Evolutionary conservation across 768 basidiomycete species (phyloP).

Genomic region (Podaxis carcinomalis): DNA sequence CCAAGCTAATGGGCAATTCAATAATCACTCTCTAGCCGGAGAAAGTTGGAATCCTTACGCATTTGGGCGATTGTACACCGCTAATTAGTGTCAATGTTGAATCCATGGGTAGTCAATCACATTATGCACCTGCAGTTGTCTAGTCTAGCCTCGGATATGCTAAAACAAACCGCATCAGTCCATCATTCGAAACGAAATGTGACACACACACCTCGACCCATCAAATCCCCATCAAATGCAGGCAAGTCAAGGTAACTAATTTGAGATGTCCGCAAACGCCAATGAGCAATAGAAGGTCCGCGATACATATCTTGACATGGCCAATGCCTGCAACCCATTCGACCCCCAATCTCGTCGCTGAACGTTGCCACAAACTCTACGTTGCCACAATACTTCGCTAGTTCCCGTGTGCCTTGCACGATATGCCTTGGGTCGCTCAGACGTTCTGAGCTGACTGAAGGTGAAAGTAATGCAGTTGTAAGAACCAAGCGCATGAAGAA

Average conservation of each 20-base stretch:
- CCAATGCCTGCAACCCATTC: conserved; percentile 37
- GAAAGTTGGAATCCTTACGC: conserved; percentile 17
- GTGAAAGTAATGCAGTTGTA: conserved; percentile 17
- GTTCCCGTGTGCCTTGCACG: conserved; percentile 19
- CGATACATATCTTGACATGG: conserved; percentile 27
- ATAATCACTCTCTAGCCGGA: neutral
- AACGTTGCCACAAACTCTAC: conserved; percentile 24
- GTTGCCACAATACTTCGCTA: conserved; percentile 28
- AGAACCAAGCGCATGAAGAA: neutral
- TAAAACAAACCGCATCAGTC: neutral
- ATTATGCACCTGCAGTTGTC: conserved; percentile 22
- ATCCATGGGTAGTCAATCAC: neutral
- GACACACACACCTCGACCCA: conserved; percentile 35
- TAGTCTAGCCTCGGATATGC: conserved; percentile 31
- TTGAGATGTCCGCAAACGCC: neutral
- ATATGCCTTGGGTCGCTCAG: conserved; percentile 22
- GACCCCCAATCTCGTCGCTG: conserved; percentile 41
- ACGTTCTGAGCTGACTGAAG: conserved; percentile 27
- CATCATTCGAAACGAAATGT: conserved; percentile 15
- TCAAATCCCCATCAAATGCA: conserved; percentile 40
- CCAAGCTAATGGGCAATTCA: conserved; percentile 16
- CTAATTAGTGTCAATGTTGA: conserved; percentile 13
- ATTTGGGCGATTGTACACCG: conserved; percentile 28
- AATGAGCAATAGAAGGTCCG: neutral
- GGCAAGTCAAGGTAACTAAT: conserved; percentile 34